These are phyloP conservation scores for Lithospermum erythrorhizon DNA, from an alignment of 257 asterid genomes.

Conservation along the genomic window DNA sequence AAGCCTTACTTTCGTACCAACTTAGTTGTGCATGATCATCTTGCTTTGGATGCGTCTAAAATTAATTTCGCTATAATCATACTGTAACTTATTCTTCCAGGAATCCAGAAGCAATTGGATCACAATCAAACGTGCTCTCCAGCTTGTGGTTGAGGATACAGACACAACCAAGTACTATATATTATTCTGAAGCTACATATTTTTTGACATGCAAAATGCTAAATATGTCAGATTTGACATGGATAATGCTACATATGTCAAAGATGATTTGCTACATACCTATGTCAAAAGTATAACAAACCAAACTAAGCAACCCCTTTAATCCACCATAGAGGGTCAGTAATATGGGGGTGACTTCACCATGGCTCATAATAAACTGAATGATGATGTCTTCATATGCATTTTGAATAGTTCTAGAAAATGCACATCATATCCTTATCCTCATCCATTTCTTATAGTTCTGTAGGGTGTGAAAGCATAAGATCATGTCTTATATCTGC, in stretches of 20 bases:
- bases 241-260: neutral
- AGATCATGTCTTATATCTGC: no score
- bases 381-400: neutral
- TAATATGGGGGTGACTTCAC: neutral
- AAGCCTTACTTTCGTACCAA: no score
- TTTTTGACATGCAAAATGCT: neutral
- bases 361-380: neutral
- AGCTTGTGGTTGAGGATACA: constrained; percentile 78
- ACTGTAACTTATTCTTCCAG: constrained; percentile 35
- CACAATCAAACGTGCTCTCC: constrained; percentile 74
- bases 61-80: neutral
- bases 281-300: no score
- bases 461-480: neutral
- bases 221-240: neutral
- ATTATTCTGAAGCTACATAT: constrained; percentile 4
- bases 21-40: no score
- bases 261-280: neutral
- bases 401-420: neutral
- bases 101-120: constrained; percentile 83
- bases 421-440: neutral
- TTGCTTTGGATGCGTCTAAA: neutral
- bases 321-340: neutral
- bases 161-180: constrained; percentile 68
- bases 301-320: neutral
- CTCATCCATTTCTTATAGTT: neutral